Evolutionary conservation across 192 early-diverging fungal genomes (phyloP), one percentile per base, ranked within the genome.

Genomic region (Gaertneriomyces sp.): DNA sequence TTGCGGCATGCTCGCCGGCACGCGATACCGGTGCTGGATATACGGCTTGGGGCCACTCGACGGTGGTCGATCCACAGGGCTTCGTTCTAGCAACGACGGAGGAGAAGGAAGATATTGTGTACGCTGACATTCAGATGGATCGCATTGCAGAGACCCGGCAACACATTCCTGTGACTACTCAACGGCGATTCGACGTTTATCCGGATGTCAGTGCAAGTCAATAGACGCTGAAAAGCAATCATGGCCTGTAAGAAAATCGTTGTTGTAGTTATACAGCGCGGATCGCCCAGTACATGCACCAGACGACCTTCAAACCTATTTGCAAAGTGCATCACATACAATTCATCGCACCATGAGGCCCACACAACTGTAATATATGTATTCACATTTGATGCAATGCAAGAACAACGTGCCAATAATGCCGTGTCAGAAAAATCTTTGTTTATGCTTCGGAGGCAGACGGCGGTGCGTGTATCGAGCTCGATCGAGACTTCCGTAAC

Each of bases 1-100:
- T 93, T 0, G 93, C 92, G 7, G 89, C 88, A n/a, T 99, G 96
- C 78, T 96, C 96, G 3, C 96, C 96, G 7, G 96, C 96, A 9
- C 81, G 94, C 33, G 93, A 94, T 58, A 51, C 66, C 11, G 61
- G 42, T 9, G 90, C 90, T 4, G 56, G 64, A 7, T 99, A 99
- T 75, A 81, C 88, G 40, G 93, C 96, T 7, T 99, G 90, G 89
- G 96, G 96, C 20, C 93, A 99, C 74, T 95, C 93, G 6, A 88
- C 88, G 3, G 75, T 97, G 39, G 91, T 95, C 7, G 88, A 91
- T 73, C 94, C 96, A 53, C 85, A 77, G 72, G 93, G 90, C 9
- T 60, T 65, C 20, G 84, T 95, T 4, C 25, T 93, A 20, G 89
- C 85, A 4, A 93, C 86, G 8, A 83, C 80, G 17, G 90, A 87